These are phyloP conservation scores for Tetracladium setigerum DNA, from an alignment of 495 filamentous ascomycete species.

Conservation along the genomic window DNA sequence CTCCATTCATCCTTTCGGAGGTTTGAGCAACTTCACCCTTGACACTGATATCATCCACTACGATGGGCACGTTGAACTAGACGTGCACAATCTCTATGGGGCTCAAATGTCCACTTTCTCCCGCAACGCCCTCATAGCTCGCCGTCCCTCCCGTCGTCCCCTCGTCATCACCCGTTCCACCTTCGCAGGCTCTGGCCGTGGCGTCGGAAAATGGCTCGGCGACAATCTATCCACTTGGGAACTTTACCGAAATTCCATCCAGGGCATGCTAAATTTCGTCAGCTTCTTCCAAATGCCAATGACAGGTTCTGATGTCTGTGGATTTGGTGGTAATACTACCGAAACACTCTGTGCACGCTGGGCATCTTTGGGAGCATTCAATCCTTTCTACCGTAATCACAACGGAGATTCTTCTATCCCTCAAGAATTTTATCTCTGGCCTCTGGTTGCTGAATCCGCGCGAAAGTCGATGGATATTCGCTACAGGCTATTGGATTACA, in stretches of 20 bases:
- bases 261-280: slow-evolving; percentile 64
- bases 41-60: slow-evolving; percentile 66
- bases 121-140: slow-evolving; percentile 56
- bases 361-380: slow-evolving; percentile 38
- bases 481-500: slow-evolving; percentile 84
- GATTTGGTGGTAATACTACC: slow-evolving; percentile 61
- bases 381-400: slow-evolving; percentile 80
- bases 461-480: slow-evolving; percentile 65
- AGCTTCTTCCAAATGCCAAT: slow-evolving; percentile 78
- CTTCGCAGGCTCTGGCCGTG: slow-evolving; percentile 66
- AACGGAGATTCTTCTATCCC: slow-evolving; percentile 39
- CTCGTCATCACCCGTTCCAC: slow-evolving; percentile 77
- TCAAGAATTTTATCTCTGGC: slow-evolving; percentile 78
- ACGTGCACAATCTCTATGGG: slow-evolving; percentile 17
- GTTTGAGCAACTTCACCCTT: slow-evolving; percentile 63
- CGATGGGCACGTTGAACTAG: slow-evolving; percentile 64
- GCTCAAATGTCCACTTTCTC: slow-evolving; percentile 55
- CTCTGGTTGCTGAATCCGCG: slow-evolving; percentile 53
- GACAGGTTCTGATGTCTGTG: slow-evolving; percentile 77
- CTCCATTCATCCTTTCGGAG: slow-evolving; percentile 38
- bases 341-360: slow-evolving; percentile 66
- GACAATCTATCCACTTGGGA: slow-evolving; percentile 70
- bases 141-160: slow-evolving; percentile 59
- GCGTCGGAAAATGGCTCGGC: slow-evolving; percentile 84
- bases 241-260: slow-evolving; percentile 56